Base-by-base conservation (phyloP, 805 yeast species). In the Myxozyma mucilagina region DNA sequence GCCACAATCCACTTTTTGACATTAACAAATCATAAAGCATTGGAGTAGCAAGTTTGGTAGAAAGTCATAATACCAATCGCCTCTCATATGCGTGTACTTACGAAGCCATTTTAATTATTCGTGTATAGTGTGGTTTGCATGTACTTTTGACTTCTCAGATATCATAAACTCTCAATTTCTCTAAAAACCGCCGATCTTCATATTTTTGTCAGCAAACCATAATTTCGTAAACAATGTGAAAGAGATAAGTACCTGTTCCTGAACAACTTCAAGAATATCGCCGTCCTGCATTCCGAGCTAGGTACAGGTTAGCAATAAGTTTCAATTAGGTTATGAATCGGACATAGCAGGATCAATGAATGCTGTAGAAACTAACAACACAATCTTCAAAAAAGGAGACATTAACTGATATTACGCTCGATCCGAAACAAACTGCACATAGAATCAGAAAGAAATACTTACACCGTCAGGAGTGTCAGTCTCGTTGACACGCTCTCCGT, bases 231-330 rank as follows among this genome's bases (percentile, higher is more conserved):
- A 32, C 8, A 20, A 49, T 13, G 10, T 16, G 8, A 38, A 49
- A 1, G 24, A 13, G 41, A 53, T 52, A 47, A 78, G 70, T 36
- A 78, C 87, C 79, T 94, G 99, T 76, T 92, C 97, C 76, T 94
- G 87, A 75, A 91, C 97, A 8, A 97, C 99, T 76, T 94, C 99
- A 68, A 94, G 92, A 68, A 89, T 89, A 75, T 94, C 99, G 68
- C 93, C 93, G 74, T 94, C 97, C 76, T 89, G 96, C 84, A 94
- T 85, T 54, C 90, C 98, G 70, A 94, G 81, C 69, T 74, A 52
- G 14, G 53, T 32, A 7, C n/a, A 49, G 42, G 64, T 60, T 55
- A 60, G 60, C 38, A 42, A 32, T 34, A 36, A 49, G 29, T n/a
- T n/a, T 32, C 4, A n/a, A n/a, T 36, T 5, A 20, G 18, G 14